Conservation (phyloP, 805 yeast genomes). For the Saturnispora quitensis region DNA sequence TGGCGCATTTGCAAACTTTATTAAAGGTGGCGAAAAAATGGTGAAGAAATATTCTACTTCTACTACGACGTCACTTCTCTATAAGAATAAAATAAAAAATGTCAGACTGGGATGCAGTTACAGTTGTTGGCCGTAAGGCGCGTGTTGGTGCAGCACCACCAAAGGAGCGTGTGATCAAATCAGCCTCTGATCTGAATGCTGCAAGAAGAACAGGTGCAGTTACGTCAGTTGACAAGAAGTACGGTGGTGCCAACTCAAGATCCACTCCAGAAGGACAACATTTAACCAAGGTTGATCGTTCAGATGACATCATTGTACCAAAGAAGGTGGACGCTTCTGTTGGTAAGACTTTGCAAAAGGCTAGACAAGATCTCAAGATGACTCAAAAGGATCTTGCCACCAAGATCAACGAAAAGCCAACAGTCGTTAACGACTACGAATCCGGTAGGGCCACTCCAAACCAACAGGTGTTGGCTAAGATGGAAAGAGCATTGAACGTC, state of each 20-base stretch:
- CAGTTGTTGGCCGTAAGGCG: slow-evolving; percentile 83
- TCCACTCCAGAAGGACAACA: slow-evolving; percentile 89
- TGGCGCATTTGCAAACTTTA: neutral
- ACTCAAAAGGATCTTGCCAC: slow-evolving; percentile 97
- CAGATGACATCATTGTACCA: slow-evolving; percentile 88
- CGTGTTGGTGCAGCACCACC: slow-evolving; percentile 81
- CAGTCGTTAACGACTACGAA: slow-evolving; percentile 91
- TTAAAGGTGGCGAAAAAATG: neutral
- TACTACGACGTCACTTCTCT: neutral
- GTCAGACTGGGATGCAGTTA: slow-evolving; percentile 87
- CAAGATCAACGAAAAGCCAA: slow-evolving; percentile 91
- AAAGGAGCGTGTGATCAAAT: slow-evolving; percentile 71
- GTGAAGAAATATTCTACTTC: neutral
- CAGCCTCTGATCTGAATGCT: slow-evolving; percentile 72
- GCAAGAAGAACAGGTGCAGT: slow-evolving; percentile 92
- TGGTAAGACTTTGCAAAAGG: slow-evolving; percentile 79
- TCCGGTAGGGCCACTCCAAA: slow-evolving; percentile 94
- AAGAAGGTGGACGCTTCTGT: slow-evolving; percentile 77
- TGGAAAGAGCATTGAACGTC: slow-evolving; percentile 90
- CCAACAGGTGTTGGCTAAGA: slow-evolving; percentile 86
- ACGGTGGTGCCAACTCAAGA: slow-evolving; percentile 53
- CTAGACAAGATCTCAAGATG: slow-evolving; percentile 77
- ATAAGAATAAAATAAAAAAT: slow-evolving; percentile 11
- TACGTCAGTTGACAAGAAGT: slow-evolving; percentile 88
- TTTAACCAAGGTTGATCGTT: slow-evolving; percentile 85